These are phyloP conservation scores for Yarrowia bubula DNA, from an alignment of 805 yeast genomes.

Conservation along the genomic window DNA sequence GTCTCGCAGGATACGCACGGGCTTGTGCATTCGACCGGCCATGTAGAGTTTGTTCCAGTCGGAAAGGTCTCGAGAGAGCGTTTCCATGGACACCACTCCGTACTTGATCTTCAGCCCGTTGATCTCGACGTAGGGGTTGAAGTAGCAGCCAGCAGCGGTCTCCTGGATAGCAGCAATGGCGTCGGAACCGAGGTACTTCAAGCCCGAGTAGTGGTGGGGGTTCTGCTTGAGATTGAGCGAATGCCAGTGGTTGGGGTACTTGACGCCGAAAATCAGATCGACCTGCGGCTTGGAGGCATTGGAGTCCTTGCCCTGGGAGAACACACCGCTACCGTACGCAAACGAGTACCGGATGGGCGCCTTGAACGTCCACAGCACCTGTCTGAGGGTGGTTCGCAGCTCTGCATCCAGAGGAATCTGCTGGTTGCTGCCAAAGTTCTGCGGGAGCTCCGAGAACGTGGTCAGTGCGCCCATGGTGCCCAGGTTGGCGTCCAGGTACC, in stretches of 20 bases:
- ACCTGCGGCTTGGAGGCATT: slow-evolving; percentile 58
- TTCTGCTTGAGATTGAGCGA: slow-evolving; percentile 61
- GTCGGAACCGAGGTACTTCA: slow-evolving; percentile 59
- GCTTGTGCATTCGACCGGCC: slow-evolving; percentile 93
- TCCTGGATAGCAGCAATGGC: slow-evolving; percentile 59
- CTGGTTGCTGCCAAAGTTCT: slow-evolving; percentile 60
- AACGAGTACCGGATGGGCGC: slow-evolving; percentile 78
- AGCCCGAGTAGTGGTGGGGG: slow-evolving; percentile 74
- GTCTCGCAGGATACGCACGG: slow-evolving; percentile 72
- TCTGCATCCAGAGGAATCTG: slow-evolving; percentile 47
- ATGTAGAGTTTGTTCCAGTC: slow-evolving; percentile 84
- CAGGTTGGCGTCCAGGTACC: slow-evolving; percentile 30
- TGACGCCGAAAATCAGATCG: slow-evolving; percentile 81
- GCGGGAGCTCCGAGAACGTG: slow-evolving; percentile 48
- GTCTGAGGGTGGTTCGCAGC: slow-evolving; percentile 47
- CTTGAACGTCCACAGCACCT: slow-evolving; percentile 55
- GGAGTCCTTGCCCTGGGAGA: slow-evolving; percentile 59
- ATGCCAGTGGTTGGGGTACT: slow-evolving; percentile 76
- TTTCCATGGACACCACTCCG: slow-evolving; percentile 72
- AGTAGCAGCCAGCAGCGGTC: slow-evolving; percentile 86
- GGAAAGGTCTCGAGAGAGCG: slow-evolving; percentile 64
- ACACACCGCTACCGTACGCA: slow-evolving; percentile 95
- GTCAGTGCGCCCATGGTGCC: slow-evolving; percentile 50
- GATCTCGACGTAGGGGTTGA: slow-evolving; percentile 81
- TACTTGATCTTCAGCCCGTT: slow-evolving; percentile 67